Base-by-base conservation (phyloP, 192 early-diverging fungal genomes). In the Backusella tarrabulga region DNA sequence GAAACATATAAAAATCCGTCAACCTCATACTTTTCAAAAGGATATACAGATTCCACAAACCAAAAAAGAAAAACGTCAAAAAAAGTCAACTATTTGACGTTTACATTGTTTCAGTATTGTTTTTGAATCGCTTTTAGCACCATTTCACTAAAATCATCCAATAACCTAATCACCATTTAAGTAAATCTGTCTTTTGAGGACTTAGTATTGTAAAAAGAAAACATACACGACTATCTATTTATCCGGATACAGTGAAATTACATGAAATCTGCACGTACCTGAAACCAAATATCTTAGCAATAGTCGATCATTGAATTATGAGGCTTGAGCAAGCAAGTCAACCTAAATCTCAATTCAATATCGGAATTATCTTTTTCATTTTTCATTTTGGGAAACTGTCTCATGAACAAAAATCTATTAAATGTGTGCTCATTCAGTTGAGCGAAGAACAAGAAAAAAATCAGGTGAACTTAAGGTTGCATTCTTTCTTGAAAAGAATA, bases 341-440 rank as follows among this genome's bases (percentile, higher is more conserved):
- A 56, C 21, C 54, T 60, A 60, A 54, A 60, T 23, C 9, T 26
- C 54, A 26, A 60, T 3, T 60, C 54, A 60, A 60, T 23, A 60
- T 60, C 54, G 54, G 54, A 60, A 60, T 23, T 60, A 60, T 60
- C 15, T 54, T 54, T 54, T 54, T 8, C 0, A 6, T 54, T 21
- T 54, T 21, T 54, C 52, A 60, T 60, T 60, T 63, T 63, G 56
- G 56, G 56, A 63, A 63, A n/a, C 23, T 63, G 23, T 63, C 56
- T 63, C 56, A 63, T 63, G 56, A 63, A 63, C 23, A 63, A 29
- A 32, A 32, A 40, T 15, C 9, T 29, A 63, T 29, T 26, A 9
- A 0, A 63, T 63, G 4, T 63, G 7, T 26, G 2, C 26, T 4
- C 9, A 29, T 63, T 29, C 26, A 26, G 12, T 63, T 26, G n/a